Evolutionary conservation across 1,284 basidiomycete genomes (phyloP), one percentile per base, ranked within the genome.

Genomic region (Neolentinus lepideus): DNA sequence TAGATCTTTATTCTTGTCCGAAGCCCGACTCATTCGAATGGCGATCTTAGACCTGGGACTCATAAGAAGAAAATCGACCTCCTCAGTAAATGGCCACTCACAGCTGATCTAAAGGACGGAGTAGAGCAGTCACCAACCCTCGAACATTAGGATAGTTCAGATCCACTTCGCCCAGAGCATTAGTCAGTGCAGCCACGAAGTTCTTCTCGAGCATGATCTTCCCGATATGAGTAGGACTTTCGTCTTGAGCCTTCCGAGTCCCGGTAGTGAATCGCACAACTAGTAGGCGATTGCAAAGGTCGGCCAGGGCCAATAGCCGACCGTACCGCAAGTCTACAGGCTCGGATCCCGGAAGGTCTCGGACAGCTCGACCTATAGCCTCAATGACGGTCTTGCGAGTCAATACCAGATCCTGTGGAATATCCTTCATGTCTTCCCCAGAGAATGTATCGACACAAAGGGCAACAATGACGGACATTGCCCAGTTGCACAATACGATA

Each of bases 161-260:
- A 66, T 99, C 97, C 36, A 98, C 85, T 56, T 99, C 97, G 6
- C 92, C 88, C 9, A 98, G 78, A 11, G 94, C 90, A 53, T 79
- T 88, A 0, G 97, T 98, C 31, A 99, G 76, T 2, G 90, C 87
- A 4, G 89, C 81, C 21, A 98, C 97, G 64, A 92, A 97, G 67
- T 93, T 94, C 77, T 98, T 98, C 76, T 99, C 97, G 48, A 99
- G 74, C 97, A 99, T 99, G 60, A 95, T 82, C 75, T 98, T 99
- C 45, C 97, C 94, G 57, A 98, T 82, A 60, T 98, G 94, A 16
- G 94, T 88, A 2, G 90, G 88, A 11, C 83, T 78, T 53, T 97
- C 95, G 46, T 95, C 91, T 57, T 81, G 78, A 29, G 80, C 74
- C 65, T 89, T 88, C 52, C 84, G 81, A 27, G 76, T 70, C 10